Evolutionary conservation across 2,329 filamentous ascomycete species (phyloP), one percentile per base, ranked within the genome.

Genomic region (Trichophyton schoenleinii): DNA sequence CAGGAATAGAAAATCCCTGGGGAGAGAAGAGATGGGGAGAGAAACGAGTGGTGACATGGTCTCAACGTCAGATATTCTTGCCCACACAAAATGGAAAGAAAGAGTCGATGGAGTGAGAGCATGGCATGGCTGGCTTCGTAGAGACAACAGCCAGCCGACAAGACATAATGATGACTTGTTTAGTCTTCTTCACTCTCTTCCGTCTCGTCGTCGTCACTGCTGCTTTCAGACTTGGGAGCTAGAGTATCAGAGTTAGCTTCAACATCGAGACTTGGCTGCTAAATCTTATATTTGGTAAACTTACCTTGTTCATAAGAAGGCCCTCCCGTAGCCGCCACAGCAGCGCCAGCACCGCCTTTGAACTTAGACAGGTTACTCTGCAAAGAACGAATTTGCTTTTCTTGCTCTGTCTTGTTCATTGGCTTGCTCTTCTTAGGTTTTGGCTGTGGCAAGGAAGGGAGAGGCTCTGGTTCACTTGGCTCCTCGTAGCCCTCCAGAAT

Each of bases 341-440:
- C 49, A n/a, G 28, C 69, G n/a, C 69, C 62, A 18, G 71, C 72
- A 22, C 71, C 73, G 34, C 74, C 73, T 62, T 77, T 69, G 69
- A 78, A 79, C 25, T 75, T 74, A 36, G 75, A 77, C 18, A 79
- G 70, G 52, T 75, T 77, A 65, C 73, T 75, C 65, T 76, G 72
- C 36, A 79, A 71, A 66, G 76, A 76, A 58, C 77, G 76, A 63
- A 80, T 80, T 64, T 78, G 75, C 41, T 75, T 75, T 64, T 80
- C 77, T 66, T 79, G 78, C 65, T 79, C 77, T 58, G 72, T 73
- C 66, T 79, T 79, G 69, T 75, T 79, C 77, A 79, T 79, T 0
- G 77, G 77, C 68, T 79, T 79, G 66, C 78, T 79, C 69, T 79
- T 80, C 70, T 79, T 80, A 1, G 74, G 71, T 66, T 78, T 78